A percentile compares a stretch with the other conserved stretches of the same genome.
Evolutionary conservation across 2,329 filamentous ascomycete genomes (phyloP).

Genomic region (Dryadomyces quercus-mongolicae): DNA sequence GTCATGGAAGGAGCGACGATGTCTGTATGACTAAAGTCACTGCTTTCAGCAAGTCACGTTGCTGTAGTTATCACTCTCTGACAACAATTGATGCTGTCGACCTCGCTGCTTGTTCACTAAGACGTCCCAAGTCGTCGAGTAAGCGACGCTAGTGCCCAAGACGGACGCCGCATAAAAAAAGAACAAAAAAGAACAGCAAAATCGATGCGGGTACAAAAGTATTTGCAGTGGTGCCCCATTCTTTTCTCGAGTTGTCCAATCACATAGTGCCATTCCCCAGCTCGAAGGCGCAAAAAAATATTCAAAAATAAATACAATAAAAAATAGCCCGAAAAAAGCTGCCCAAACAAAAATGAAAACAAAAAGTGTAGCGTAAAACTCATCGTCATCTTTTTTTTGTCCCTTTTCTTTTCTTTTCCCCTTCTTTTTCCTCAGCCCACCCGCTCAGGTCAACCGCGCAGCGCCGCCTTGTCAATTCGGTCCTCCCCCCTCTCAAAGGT

Average conservation of each 20-base stretch:
- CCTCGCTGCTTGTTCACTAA: too few species aligned
- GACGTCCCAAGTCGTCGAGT: neutral
- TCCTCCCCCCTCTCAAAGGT: constrained; percentile 18
- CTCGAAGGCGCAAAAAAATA: neutral
- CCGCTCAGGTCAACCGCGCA: constrained; percentile 20
- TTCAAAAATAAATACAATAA: neutral
- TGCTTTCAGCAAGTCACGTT: too few species aligned
- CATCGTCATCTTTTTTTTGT: constrained; percentile 12
- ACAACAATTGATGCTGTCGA: too few species aligned
- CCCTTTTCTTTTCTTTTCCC: constrained; percentile 10
- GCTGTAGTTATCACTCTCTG: too few species aligned
- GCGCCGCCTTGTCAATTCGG: constrained; percentile 28
- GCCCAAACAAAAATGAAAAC: constrained; percentile 9
- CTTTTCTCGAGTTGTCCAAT: neutral
- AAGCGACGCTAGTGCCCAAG: neutral
- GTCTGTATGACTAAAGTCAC: too few species aligned
- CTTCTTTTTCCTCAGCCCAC: constrained; percentile 10
- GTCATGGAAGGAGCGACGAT: too few species aligned
- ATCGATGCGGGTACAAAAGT: too few species aligned
- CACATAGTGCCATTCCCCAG: neutral
- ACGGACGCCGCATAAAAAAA: neutral
- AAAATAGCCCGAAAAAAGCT: constrained; percentile 4
- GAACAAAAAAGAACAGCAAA: too few species aligned
- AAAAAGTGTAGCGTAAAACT: constrained; percentile 6
- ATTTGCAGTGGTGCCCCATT: too few species aligned